These are phyloP conservation scores for Aspergillus funiculosus DNA, from an alignment of 495 filamentous ascomycete species.

Conservation along the genomic window DNA sequence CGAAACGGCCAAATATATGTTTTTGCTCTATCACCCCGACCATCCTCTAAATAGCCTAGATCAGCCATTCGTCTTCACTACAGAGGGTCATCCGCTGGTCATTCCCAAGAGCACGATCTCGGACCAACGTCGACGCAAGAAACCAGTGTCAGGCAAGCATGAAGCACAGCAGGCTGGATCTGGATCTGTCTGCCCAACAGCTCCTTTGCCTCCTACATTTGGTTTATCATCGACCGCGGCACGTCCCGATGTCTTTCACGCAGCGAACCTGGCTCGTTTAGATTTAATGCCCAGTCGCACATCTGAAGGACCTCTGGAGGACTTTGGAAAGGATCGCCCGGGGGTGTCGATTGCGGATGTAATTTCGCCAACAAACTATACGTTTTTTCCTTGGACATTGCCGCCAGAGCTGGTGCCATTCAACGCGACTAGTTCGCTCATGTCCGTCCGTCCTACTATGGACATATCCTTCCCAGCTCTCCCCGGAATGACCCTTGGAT, in stretches of 20 bases:
- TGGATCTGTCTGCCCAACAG: slow-evolving; percentile 50
- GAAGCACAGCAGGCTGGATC: neutral
- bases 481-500: slow-evolving; percentile 50
- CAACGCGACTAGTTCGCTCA: slow-evolving; percentile 64
- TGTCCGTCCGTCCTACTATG: slow-evolving; percentile 57
- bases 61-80: slow-evolving; percentile 85
- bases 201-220: slow-evolving; percentile 53
- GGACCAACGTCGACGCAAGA: slow-evolving; percentile 9
- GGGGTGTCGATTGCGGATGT: slow-evolving; percentile 53
- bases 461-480: slow-evolving; percentile 76
- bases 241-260: slow-evolving; percentile 84
- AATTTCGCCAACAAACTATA: slow-evolving; percentile 67
- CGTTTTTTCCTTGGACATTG: slow-evolving; percentile 89
- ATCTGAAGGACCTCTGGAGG: slow-evolving; percentile 48
- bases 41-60: slow-evolving; percentile 87
- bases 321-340: slow-evolving; percentile 46
- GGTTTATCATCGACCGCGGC: slow-evolving; percentile 75
- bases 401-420: slow-evolving; percentile 65
- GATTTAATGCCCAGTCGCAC: slow-evolving; percentile 61
- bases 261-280: slow-evolving; percentile 76
- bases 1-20: slow-evolving; percentile 93
- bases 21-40: slow-evolving; percentile 74
- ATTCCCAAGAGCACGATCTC: slow-evolving; percentile 54
- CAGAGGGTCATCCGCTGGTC: slow-evolving; percentile 89
- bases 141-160: slow-evolving; percentile 1